These are phyloP conservation scores for Hericium alpestre DNA, from an alignment of 768 basidiomycete species.

Conservation along the genomic window DNA sequence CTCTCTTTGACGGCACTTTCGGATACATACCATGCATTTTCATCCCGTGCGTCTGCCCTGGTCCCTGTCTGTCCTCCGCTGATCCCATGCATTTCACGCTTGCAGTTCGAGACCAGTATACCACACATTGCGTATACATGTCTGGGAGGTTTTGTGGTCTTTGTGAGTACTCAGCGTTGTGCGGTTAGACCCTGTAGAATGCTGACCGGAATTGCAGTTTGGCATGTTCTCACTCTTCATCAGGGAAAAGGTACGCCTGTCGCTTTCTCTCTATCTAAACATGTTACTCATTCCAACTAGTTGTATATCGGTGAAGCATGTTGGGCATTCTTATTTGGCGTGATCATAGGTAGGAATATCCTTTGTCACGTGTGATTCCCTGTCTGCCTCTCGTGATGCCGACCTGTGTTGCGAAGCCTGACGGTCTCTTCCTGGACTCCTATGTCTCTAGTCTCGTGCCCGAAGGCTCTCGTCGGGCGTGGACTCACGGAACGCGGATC, in stretches of 20 bases:
- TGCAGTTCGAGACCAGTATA: conserved; percentile 48
- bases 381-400: too few relatives aligned
- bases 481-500: too few relatives aligned
- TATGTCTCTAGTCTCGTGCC: neutral
- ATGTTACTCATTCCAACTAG: conserved; percentile 22
- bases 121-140: conserved; percentile 73
- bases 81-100: neutral
- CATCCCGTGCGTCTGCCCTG: conserved; percentile 31
- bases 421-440: neutral
- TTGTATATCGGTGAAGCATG: conserved; percentile 94
- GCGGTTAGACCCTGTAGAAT: neutral
- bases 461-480: neutral
- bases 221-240: conserved; percentile 92
- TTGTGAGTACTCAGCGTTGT: conserved; percentile 32
- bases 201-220: conserved; percentile 40
- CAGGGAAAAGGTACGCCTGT: conserved; percentile 63
- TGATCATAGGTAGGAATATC: conserved; percentile 61
- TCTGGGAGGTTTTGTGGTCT: conserved; percentile 71
- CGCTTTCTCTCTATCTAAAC: neutral
- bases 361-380: too few relatives aligned
- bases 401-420: too few relatives aligned
- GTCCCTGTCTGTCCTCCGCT: neutral
- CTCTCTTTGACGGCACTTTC: neutral
- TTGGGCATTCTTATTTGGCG: conserved; percentile 88
- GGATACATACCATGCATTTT: conserved; percentile 29